Evolutionary conservation across 306 rosid species (phyloP), one percentile per base, ranked within the genome.

Genomic region (Cucurbita argyrosperma): DNA sequence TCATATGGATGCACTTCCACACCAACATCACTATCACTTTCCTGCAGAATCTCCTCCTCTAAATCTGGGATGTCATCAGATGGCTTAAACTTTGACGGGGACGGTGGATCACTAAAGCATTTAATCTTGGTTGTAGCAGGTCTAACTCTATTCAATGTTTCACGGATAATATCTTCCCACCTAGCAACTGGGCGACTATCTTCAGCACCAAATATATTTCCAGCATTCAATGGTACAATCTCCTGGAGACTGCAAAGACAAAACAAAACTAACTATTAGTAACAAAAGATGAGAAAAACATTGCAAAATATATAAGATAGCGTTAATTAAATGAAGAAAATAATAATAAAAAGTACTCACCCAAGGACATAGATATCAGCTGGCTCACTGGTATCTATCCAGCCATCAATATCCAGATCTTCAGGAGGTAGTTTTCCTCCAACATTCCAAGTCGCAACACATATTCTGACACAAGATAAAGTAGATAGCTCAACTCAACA

Each of bases 341-440:
- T 4, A 74, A 52, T 58, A 5, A 6, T 4, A 38, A 67, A 13
- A 9, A 37, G 52, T 42, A 78, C 89, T 79, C 79, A 93, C 98
- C 98, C 98, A 65, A 93, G 80, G 50, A 93, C 97, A 76, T 90
- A 93, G 76, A 93, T 85, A 62, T 93, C 98, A 76, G 98, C 96
- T 54, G 98, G 96, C 26, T 90, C 82, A 35, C 84, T 55, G 59
- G 76, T 68, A 75, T 78, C 91, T 61, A 93, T 46, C 98, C 92
- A 93, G 58, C 87, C 92, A 80, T 90, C 98, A 67, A 93, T 87
- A 76, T 93, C 97, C 35, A 89, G 74, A 80, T 90, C 96, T 71
- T 87, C 91, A 3, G 96, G 89, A 30, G 97, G 97, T 80, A 80
- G 79, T 77, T 79, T 83, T 76, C 98, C 98, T 73, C 92, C 98